A percentile compares a stretch with the other conserved stretches of the same genome.
Evolutionary conservation across 345 rosid genomes (phyloP).

Genomic region (Arabidopsis suecica): DNA sequence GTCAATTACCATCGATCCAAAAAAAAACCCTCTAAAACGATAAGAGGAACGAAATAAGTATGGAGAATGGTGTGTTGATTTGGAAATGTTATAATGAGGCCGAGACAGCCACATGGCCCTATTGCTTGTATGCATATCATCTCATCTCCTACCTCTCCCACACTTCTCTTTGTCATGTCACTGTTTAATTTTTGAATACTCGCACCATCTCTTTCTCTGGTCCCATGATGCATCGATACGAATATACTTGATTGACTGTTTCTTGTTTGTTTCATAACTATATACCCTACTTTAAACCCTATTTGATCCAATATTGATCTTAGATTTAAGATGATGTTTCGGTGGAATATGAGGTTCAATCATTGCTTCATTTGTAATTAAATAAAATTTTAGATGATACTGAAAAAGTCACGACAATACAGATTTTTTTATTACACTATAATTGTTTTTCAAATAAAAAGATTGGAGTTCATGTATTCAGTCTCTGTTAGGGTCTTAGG

Average conservation of each 20-base stretch:
- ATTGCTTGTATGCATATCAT: conserved; percentile 41
- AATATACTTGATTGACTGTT: conserved; percentile 32
- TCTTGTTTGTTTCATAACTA: conserved; percentile 10
- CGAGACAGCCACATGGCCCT: conserved; percentile 47
- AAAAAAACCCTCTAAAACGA: conserved; percentile 25
- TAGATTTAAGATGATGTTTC: conserved; percentile 26
- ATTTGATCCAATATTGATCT: conserved; percentile 11
- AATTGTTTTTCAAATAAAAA: background rate
- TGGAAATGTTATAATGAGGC: conserved; percentile 45
- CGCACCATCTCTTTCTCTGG: conserved; percentile 39
- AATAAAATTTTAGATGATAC: background rate
- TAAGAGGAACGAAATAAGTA: conserved; percentile 28
- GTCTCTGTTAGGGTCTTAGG: background rate
- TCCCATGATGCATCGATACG: conserved; percentile 38
- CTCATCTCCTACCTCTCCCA: conserved; percentile 30
- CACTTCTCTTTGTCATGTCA: conserved; percentile 43
- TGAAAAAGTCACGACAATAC: background rate
- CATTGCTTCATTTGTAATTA: conserved; percentile 13
- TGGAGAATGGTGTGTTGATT: conserved; percentile 33
- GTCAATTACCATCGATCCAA: conserved; percentile 35
- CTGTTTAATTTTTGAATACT: conserved; percentile 37
- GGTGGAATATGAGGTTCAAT: conserved; percentile 30
- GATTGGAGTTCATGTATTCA: conserved; percentile 8
- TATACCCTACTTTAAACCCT: conserved; percentile 27
- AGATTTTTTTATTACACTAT: background rate